These are phyloP conservation scores for Fusarium floridanum DNA, from an alignment of 2,329 filamentous ascomycete species.

Conservation along the genomic window DNA sequence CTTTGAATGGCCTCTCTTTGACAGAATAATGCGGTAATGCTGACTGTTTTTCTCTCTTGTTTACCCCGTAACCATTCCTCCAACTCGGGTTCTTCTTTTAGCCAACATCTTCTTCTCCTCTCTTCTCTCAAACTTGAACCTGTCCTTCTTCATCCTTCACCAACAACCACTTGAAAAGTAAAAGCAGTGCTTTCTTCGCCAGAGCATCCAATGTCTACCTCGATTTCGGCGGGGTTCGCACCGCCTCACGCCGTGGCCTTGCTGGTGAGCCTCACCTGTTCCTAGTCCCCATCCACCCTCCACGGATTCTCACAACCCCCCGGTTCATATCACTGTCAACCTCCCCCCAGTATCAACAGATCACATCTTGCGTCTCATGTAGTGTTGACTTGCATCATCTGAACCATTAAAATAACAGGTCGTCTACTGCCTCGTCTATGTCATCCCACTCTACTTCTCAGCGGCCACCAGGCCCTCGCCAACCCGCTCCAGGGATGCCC, in stretches of 20 bases:
- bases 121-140: background rate
- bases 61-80: constrained; percentile 24
- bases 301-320: background rate
- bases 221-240: constrained; percentile 33
- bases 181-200: constrained; percentile 5
- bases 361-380: constrained; percentile 2
- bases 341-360: constrained; percentile 12
- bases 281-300: background rate
- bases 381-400: constrained; percentile 14
- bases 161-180: background rate
- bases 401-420: constrained; percentile 57
- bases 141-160: background rate
- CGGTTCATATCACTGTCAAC: background rate
- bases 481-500: constrained; percentile 85
- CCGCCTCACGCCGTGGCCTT: constrained; percentile 41
- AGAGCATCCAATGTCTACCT: constrained; percentile 14
- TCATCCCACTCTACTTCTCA: constrained; percentile 90
- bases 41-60: constrained; percentile 10
- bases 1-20: constrained; percentile 23
- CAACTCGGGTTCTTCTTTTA: constrained; percentile 10
- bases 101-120: constrained; percentile 1
- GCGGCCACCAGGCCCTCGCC: constrained; percentile 82
- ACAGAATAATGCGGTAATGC: constrained; percentile 14
- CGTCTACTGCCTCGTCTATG: constrained; percentile 88
- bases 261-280: constrained; percentile 37